Base-by-base conservation (phyloP, 2,329 filamentous ascomycete genomes). In the Teratosphaeria gauchensis region DNA sequence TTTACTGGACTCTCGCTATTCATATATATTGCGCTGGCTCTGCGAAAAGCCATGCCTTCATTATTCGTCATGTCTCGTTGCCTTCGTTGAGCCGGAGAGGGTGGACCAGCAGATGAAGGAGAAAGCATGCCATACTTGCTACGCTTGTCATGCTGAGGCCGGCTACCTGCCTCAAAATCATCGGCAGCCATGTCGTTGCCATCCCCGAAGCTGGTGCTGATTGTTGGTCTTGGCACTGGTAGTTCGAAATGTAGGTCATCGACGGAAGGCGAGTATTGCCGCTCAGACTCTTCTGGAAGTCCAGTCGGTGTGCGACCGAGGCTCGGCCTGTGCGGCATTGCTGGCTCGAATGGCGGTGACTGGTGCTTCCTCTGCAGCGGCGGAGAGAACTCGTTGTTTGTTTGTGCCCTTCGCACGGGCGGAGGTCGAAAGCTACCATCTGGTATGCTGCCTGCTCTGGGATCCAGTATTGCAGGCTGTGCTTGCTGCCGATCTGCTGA, bases 1-100 rank as follows among this genome's bases (percentile, higher is more conserved):
- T 16, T 51, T 53, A 35, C 62, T 56, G 3, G 63, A 59, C 24
- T 65, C 14, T 66, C 61, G 21, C 66, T 62, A 1, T 56, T 58
- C n/a, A 66, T 62, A 31, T 63, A 65, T 61, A 70, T 55, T 46
- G 67, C 68, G 55, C 69, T 72, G 3, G 67, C 68, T 42, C 69
- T 61, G n/a, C 69, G 62, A 11, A 72, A 61, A 8, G 62, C 64
- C 65, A 66, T 67, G 48, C 68, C 69, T 59, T 72, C 69, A 38
- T 60, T 66, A 12, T 63, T 58, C 38, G 62, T 66, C 67, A 70
- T 68, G 54, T 68, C 64, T 21, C 67, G 60, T 28, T 62, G 55
- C 51, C 54, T 61, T 46, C 62, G 58, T 12, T 59, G 60, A 12
- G 65, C 63, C 11, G 66, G 65, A 14, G 66, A 65, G 24, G 56